Percentiles rank a stretch among this genome's conserved stretches.
phyloP scores from a whole-genome alignment of 192 early-diverging fungal genomes.

The Obelidium mucronatum region DNA sequence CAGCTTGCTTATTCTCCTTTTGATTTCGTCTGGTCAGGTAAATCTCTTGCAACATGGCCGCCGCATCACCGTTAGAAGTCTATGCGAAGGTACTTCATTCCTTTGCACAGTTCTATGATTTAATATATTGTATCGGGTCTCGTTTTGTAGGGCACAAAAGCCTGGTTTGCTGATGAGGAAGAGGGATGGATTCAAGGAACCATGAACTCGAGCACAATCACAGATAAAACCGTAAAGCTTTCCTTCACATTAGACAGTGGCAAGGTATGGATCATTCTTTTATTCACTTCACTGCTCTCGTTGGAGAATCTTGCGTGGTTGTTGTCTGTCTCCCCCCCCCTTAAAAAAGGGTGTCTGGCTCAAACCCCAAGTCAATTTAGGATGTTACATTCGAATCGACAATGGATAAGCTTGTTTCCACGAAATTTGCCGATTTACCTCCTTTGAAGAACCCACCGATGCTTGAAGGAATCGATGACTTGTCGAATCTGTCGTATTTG shows the following conservation, averaged over 20 bases:
- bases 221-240: conserved; percentile 65
- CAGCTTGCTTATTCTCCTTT: neutral
- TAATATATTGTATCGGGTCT: neutral
- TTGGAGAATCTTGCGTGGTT: conserved; percentile 61
- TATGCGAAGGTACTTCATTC: conserved; percentile 37
- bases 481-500: conserved; percentile 93
- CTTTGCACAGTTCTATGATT: neutral
- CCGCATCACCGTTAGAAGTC: conserved; percentile 24
- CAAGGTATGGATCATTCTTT: conserved; percentile 66
- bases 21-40: neutral
- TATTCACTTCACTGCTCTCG: conserved; percentile 65
- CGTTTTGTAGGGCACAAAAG: conserved; percentile 55
- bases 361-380: conserved; percentile 43
- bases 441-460: conserved; percentile 93
- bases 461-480: conserved; percentile 82
- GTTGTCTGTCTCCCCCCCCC: neutral
- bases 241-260: conserved; percentile 66
- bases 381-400: conserved; percentile 77
- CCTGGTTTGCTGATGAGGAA: conserved; percentile 88
- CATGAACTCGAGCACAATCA: conserved; percentile 54
- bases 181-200: conserved; percentile 86
- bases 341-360: neutral
- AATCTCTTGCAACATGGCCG: conserved; percentile 2
- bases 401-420: conserved; percentile 69
- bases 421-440: conserved; percentile 77